These are phyloP conservation scores for Botrytis hyacinthi DNA, from an alignment of 2,329 filamentous ascomycete species.

Conservation along the genomic window DNA sequence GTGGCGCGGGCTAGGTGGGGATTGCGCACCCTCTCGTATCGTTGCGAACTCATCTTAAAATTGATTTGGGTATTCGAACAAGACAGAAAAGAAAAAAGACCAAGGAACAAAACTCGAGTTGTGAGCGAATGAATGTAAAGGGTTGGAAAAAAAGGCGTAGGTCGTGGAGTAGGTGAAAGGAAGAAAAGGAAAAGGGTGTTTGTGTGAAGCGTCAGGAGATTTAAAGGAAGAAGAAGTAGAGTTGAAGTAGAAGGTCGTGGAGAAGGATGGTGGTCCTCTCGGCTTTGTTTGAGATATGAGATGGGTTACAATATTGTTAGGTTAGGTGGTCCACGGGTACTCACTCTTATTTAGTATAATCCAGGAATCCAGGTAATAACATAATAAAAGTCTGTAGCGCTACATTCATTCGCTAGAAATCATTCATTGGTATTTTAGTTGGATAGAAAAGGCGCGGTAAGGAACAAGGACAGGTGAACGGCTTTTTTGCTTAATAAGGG, in stretches of 20 bases:
- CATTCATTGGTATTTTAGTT: no score
- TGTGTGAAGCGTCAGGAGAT: not conserved
- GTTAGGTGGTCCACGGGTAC: not conserved
- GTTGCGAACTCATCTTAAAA: constrained; percentile 37
- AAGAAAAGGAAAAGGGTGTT: constrained; percentile 15
- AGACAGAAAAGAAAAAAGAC: constrained; percentile 31
- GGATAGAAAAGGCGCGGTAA: not conserved
- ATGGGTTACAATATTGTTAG: not conserved
- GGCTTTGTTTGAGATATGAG: constrained; percentile 19
- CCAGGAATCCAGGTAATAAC: no score
- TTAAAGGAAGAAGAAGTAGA: not conserved
- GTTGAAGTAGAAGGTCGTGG: constrained; percentile 18
- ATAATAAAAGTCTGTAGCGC: constrained; percentile 5
- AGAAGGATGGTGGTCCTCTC: constrained; percentile 13
- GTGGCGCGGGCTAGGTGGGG: constrained; percentile 28
- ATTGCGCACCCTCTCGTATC: constrained; percentile 56
- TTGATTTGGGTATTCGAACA: constrained; percentile 23
- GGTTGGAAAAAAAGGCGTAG: constrained; percentile 22
- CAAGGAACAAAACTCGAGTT: constrained; percentile 24
- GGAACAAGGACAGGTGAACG: not conserved
- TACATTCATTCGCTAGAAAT: constrained; percentile 17
- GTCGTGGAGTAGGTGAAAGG: constrained; percentile 21
- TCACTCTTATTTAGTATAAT: not conserved
- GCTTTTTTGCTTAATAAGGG: not conserved
- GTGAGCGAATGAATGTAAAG: constrained; percentile 26